Evolutionary conservation across 1,284 basidiomycete genomes (phyloP).

Genomic region (Ustilago curta): DNA sequence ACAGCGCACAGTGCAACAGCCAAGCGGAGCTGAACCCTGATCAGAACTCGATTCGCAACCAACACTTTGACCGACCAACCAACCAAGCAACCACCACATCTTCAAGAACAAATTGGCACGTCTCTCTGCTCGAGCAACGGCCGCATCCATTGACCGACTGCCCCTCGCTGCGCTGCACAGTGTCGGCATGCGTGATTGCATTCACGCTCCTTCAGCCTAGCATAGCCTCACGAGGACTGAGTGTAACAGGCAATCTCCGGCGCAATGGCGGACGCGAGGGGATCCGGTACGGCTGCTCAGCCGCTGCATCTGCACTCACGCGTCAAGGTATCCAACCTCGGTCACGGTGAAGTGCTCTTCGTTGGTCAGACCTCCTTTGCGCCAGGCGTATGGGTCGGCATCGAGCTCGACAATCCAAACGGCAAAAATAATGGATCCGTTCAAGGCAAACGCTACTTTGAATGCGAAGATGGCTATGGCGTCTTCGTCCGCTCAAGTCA

Average conservation of each 20-base stretch:
- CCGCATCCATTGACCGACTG: not conserved
- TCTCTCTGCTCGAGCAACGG: not conserved
- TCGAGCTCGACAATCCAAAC: constrained; percentile 79
- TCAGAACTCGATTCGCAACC: not conserved
- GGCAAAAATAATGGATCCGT: constrained; percentile 98
- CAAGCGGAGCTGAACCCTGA: constrained; percentile 7
- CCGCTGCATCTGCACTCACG: constrained; percentile 59
- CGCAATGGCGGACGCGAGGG: constrained; percentile 23
- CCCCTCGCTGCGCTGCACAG: not conserved
- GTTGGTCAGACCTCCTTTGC: constrained; percentile 85
- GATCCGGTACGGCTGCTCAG: constrained; percentile 30
- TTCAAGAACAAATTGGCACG: not conserved
- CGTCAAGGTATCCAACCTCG: constrained; percentile 70
- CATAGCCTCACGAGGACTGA: constrained; percentile 1
- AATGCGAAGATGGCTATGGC: constrained; percentile 80
- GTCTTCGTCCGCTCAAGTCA: constrained; percentile 92
- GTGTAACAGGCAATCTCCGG: not conserved
- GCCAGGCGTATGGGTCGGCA: constrained; percentile 91
- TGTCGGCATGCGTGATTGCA: constrained; percentile 6
- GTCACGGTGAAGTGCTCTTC: constrained; percentile 87
- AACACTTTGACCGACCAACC: constrained; percentile 3
- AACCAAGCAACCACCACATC: constrained; percentile 2
- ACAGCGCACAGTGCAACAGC: constrained; percentile 3
- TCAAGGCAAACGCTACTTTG: constrained; percentile 85
- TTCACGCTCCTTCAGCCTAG: constrained; percentile 1